phyloP scores from a whole-genome alignment of 129 eudicot genomes.

The Arctium minus region DNA sequence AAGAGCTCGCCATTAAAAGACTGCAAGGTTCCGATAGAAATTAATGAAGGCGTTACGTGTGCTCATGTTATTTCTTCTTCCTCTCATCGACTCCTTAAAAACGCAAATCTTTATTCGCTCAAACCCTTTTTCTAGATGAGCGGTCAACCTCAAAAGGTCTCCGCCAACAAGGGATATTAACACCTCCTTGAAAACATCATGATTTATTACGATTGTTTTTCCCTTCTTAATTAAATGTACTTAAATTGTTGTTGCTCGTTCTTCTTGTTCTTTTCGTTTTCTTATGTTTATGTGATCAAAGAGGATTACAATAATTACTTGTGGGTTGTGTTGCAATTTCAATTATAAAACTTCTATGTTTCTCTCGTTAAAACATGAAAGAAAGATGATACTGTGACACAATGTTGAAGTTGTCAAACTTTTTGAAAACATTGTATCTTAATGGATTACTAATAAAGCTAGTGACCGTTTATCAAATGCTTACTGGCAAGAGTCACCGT shows the following conservation, averaged over 20 bases:
- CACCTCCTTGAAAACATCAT: not conserved
- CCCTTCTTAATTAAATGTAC: not conserved
- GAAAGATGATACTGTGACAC: too few species aligned
- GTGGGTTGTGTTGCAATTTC: not conserved
- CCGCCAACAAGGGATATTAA: slow-evolving; percentile 21
- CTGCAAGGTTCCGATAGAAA: slow-evolving; percentile 44
- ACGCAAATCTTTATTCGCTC: slow-evolving; percentile 41
- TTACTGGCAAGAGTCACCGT: too few species aligned
- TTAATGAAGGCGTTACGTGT: slow-evolving; percentile 41
- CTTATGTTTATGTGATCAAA: not conserved
- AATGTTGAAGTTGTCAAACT: not conserved
- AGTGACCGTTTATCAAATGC: too few species aligned
- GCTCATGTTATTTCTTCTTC: slow-evolving; percentile 30
- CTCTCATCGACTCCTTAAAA: slow-evolving; percentile 28
- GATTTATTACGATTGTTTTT: not conserved
- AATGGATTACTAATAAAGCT: not conserved
- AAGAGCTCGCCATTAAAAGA: slow-evolving; percentile 35
- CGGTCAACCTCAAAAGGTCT: slow-evolving; percentile 15
- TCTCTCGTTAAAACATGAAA: not conserved
- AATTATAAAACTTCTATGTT: not conserved
- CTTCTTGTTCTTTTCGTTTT: not conserved
- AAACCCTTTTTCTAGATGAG: slow-evolving; percentile 47
- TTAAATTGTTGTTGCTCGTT: not conserved
- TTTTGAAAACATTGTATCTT: not conserved
- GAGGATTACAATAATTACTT: not conserved